Conservation (phyloP, 306 rosid genomes). For the Adenanthera pavonina region DNA sequence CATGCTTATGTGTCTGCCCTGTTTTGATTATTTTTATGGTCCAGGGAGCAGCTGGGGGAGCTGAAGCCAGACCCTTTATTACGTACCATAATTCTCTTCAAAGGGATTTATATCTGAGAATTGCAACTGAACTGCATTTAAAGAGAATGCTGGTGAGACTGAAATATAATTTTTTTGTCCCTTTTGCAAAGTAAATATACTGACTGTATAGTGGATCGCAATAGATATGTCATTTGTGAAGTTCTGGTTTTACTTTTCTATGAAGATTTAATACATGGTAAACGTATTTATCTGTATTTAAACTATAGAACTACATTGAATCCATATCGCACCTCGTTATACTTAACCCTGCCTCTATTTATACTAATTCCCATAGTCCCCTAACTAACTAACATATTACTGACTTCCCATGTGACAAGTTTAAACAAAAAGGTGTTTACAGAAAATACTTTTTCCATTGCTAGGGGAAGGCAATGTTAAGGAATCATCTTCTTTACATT, state of each 20-base stretch:
- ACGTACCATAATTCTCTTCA: constrained; percentile 93
- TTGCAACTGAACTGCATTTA: constrained; percentile 95
- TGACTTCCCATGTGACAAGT: neutral
- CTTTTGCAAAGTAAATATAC: neutral
- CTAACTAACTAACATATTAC: neutral
- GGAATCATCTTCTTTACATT: constrained; percentile 20
- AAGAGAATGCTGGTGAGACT: constrained; percentile 95
- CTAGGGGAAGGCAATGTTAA: constrained; percentile 8
- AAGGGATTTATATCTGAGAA: constrained; percentile 93
- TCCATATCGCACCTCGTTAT: neutral
- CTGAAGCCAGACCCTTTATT: constrained; percentile 97
- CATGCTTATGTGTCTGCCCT: neutral
- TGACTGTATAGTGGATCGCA: neutral
- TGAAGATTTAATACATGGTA: neutral
- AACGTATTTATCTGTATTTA: neutral
- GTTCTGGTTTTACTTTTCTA: neutral
- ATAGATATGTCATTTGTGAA: neutral
- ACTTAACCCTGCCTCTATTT: neutral
- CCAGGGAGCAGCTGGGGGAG: constrained; percentile 99
- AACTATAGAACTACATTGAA: neutral
- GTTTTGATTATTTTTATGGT: constrained; percentile 50
- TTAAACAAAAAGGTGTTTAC: neutral
- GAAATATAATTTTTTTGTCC: neutral
- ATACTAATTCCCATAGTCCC: neutral
- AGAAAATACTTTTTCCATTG: neutral